phyloP scores from a whole-genome alignment of 106 monocot species.

The Dioscorea alata region DNA sequence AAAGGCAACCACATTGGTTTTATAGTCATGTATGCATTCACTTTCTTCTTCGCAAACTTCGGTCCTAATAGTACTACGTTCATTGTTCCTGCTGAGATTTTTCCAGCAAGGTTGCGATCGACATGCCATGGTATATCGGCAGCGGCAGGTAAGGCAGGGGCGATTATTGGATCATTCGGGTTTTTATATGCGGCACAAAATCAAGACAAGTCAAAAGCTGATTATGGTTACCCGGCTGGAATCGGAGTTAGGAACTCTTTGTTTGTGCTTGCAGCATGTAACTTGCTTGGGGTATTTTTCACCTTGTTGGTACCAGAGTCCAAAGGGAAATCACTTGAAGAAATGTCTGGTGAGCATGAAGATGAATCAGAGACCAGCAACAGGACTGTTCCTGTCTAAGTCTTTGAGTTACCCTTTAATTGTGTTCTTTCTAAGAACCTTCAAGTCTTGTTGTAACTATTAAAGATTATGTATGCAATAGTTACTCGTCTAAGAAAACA shows the following conservation, averaged over 20 bases:
- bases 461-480: no score
- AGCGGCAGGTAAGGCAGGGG: slow-evolving; percentile 65
- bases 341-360: slow-evolving; percentile 39
- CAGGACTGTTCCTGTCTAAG: no score
- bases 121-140: slow-evolving; percentile 83
- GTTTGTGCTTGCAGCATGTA: slow-evolving; percentile 49
- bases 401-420: no score
- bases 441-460: no score
- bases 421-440: no score
- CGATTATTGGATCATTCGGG: slow-evolving; percentile 75
- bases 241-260: slow-evolving; percentile 39
- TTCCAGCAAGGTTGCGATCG: slow-evolving; percentile 61
- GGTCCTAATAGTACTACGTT: slow-evolving; percentile 86
- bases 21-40: slow-evolving; percentile 56
- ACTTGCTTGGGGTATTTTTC: slow-evolving; percentile 36
- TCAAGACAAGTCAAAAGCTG: slow-evolving; percentile 19
- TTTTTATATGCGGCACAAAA: slow-evolving; percentile 66
- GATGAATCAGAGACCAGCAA: not conserved
- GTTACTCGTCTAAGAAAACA: no score
- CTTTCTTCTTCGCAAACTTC: slow-evolving; percentile 94
- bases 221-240: slow-evolving; percentile 33
- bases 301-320: slow-evolving; percentile 65
- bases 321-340: slow-evolving; percentile 17
- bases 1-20: slow-evolving; percentile 52
- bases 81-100: slow-evolving; percentile 82